A percentile compares a stretch with the other conserved stretches of the same genome.
Conservation (phyloP, 352 stramenopile species). For the Phytophthora ramorum region DNA sequence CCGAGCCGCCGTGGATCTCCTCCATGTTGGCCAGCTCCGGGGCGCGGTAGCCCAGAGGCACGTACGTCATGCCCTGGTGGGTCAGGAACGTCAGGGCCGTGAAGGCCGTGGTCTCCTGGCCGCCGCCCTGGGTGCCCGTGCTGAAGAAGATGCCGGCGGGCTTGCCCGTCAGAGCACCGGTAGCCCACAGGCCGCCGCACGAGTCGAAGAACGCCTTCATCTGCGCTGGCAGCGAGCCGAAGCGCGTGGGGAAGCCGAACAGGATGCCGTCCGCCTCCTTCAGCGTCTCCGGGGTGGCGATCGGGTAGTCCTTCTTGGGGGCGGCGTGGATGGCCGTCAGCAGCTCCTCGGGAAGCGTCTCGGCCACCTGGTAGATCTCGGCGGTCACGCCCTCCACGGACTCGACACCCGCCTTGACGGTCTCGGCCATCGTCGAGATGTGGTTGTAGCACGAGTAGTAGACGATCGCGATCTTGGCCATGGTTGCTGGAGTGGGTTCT, state of each 20-base stretch:
- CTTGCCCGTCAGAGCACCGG: slow-evolving; percentile 12
- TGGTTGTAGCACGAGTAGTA: slow-evolving; percentile 25
- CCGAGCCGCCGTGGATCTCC: slow-evolving; percentile 20
- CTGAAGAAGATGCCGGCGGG: slow-evolving; percentile 24
- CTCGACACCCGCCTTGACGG: slow-evolving; percentile 21
- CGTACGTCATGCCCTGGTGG: slow-evolving; percentile 21
- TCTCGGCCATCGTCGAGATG: slow-evolving; percentile 23
- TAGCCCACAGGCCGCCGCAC: slow-evolving; percentile 20
- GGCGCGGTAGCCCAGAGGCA: slow-evolving; percentile 20
- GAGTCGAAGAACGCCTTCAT: slow-evolving; percentile 31
- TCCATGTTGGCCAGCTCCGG: slow-evolving; percentile 23
- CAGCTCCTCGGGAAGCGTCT: slow-evolving; percentile 21
- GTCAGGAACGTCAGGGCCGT: slow-evolving; percentile 25
- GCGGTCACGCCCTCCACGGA: slow-evolving; percentile 22
- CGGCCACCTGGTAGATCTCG: slow-evolving; percentile 26
- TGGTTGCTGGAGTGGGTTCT: slow-evolving; percentile 9
- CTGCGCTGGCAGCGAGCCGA: slow-evolving; percentile 24
- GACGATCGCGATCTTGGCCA: slow-evolving; percentile 27
- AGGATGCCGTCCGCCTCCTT: slow-evolving; percentile 27
- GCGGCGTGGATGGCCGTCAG: slow-evolving; percentile 22
- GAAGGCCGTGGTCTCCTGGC: slow-evolving; percentile 25
- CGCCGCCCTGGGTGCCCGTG: slow-evolving; percentile 19
- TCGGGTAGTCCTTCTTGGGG: slow-evolving; percentile 27
- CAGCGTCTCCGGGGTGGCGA: slow-evolving; percentile 17
- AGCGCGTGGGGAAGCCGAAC: slow-evolving; percentile 25